Percentiles rank a stretch among this genome's conserved stretches.
These are phyloP conservation scores for Metschnikowia chrysomelidarum DNA, from an alignment of 805 yeast species.

Conservation along the genomic window DNA sequence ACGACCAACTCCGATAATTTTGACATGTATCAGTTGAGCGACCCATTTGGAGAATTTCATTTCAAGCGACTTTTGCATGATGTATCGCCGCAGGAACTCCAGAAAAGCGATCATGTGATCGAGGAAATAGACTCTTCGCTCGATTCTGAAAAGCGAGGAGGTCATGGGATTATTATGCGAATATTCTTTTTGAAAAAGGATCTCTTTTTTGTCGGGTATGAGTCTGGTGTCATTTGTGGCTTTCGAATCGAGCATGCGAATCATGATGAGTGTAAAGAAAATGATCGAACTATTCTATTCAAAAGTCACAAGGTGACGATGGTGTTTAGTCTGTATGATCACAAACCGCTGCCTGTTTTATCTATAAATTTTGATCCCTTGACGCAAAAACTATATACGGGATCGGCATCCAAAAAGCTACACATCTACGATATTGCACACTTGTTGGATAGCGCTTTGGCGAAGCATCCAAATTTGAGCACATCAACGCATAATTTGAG, in stretches of 20 bases:
- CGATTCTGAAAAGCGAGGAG: conserved; percentile 17
- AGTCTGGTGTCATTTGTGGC: conserved; percentile 58
- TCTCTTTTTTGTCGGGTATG: conserved; percentile 58
- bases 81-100: conserved; percentile 18
- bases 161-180: conserved; percentile 68
- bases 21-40: conserved; percentile 53
- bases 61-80: conserved; percentile 34
- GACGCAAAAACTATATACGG: conserved; percentile 31
- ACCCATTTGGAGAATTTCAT: conserved; percentile 16
- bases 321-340: conserved; percentile 29
- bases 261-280: conserved; percentile 1
- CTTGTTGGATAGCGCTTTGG: not conserved
- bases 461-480: not conserved
- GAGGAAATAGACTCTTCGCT: conserved; percentile 10
- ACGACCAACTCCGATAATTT: conserved; percentile 60
- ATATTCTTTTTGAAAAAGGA: conserved; percentile 36
- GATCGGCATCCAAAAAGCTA: conserved; percentile 49
- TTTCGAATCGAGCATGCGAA: conserved; percentile 20
- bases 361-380: conserved; percentile 34
- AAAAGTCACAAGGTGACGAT: conserved; percentile 22
- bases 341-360: conserved; percentile 56
- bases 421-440: conserved; percentile 24
- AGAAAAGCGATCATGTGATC: conserved; percentile 4
- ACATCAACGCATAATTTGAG: conserved; percentile 9
- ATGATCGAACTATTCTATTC: conserved; percentile 23